Evolutionary conservation across 2,329 filamentous ascomycete genomes (phyloP), one percentile per base, ranked within the genome.

Genomic region (Fusarium bactridioides): DNA sequence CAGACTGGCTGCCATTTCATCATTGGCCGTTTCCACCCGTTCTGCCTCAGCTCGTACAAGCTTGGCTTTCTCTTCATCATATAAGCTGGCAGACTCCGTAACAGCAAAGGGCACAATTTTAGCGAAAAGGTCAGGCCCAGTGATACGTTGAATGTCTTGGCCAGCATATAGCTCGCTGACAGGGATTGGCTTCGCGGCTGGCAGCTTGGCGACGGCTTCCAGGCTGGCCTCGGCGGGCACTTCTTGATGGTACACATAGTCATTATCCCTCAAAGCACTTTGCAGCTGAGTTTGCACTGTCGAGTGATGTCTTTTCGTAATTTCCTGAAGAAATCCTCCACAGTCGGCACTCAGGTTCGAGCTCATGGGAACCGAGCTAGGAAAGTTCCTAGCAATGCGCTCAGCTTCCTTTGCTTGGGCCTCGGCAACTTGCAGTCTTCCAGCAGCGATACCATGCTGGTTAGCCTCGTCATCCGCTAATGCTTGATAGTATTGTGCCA

Each of bases 1-100:
- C 67, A 99, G 83, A 75, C 95, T 97, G 21, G 96, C 94, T 6
- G 93, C 95, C 93, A 99, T 97, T 82, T 99, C 96, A 61, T 94
- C 91, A 76, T 98, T 97, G 21, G 96, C 95, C 38, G 92, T 91
- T 76, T 98, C 95, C 3, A 97, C 95, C 74, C 94, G 91, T 81
- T 99, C 96, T 1, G 94, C 94, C 82, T 99, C 97, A 5, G 95
- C 95, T 64, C 96, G 90, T 44, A 98, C 91, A 64, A 99, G 84
- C 81, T 99, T 98, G 18, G 96, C 96, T 83, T 99, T 99, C 81
- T 99, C 96, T 82, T 99, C 96, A 73, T 98, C 96, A 80, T 99
- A 99, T 76, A 98, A 84, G 84, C 96, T 98, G 18, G 96, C 96
- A 29, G 94, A 97, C 81, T 99, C 95, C 1, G 96, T 99, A 4